Percentiles rank a stretch among this genome's conserved stretches.
Conservation (phyloP, 352 stramenopile species). For the Lagenidium giganteum region DNA sequence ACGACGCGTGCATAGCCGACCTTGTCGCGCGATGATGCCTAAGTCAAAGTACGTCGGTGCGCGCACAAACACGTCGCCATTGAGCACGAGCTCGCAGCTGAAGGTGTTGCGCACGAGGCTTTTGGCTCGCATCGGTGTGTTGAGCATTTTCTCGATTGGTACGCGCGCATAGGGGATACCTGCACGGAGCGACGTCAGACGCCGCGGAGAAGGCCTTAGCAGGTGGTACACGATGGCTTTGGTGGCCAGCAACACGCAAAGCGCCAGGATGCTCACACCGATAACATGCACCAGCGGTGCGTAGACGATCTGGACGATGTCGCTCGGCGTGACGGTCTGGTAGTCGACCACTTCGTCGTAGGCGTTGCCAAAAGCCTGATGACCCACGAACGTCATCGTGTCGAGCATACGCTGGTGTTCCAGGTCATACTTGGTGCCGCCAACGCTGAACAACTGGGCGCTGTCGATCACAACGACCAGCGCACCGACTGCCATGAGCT, state of each 20-base stretch:
- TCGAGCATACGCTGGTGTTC: constrained; percentile 26
- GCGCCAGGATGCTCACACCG: too few relatives aligned
- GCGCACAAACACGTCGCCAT: too few relatives aligned
- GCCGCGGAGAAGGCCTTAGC: neutral
- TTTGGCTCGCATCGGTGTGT: constrained; percentile 36
- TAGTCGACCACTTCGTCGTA: constrained; percentile 25
- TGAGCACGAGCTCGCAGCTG: too few relatives aligned
- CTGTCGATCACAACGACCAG: constrained; percentile 10
- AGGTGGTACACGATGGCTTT: constrained; percentile 17
- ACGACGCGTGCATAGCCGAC: too few relatives aligned
- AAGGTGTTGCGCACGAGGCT: constrained; percentile 27
- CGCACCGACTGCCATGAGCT: constrained; percentile 23
- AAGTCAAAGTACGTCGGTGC: too few relatives aligned
- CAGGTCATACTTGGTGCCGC: constrained; percentile 23
- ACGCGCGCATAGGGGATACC: constrained; percentile 43
- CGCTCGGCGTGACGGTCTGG: constrained; percentile 7
- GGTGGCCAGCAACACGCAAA: constrained; percentile 7
- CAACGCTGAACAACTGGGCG: constrained; percentile 17
- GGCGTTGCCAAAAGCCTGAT: constrained; percentile 25
- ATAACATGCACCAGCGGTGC: constrained; percentile 17
- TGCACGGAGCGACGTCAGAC: too few relatives aligned
- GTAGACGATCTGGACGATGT: constrained; percentile 34
- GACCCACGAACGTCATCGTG: constrained; percentile 15
- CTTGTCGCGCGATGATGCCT: too few relatives aligned
- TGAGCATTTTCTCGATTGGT: constrained; percentile 44